phyloP scores from a whole-genome alignment of 2,329 filamentous ascomycete genomes.

The Verruconis gallopava region DNA sequence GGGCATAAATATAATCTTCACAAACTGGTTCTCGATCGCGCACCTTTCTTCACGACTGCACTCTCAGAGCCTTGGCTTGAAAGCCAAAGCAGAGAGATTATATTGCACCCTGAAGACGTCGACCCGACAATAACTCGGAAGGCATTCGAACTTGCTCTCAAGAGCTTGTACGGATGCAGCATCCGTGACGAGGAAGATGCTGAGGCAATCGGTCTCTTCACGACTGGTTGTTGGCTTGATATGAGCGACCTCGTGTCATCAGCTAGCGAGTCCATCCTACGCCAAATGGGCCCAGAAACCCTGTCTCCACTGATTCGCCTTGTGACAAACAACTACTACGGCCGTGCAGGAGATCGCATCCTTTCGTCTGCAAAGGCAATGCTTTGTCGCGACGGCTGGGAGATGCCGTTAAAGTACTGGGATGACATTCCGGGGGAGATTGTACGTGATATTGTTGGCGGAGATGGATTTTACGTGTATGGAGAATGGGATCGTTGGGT shows the following conservation, averaged over 20 bases:
- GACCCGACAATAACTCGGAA: slow-evolving; percentile 39
- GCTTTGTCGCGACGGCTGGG: slow-evolving; percentile 44
- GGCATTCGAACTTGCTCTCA: slow-evolving; percentile 42
- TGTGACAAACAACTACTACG: slow-evolving; percentile 44
- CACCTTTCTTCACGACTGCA: slow-evolving; percentile 42
- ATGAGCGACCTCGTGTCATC: slow-evolving; percentile 43
- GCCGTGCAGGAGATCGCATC: slow-evolving; percentile 40
- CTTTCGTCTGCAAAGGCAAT: slow-evolving; percentile 45
- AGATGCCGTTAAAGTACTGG: slow-evolving; percentile 42
- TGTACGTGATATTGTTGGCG: slow-evolving; percentile 44
- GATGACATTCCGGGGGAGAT: slow-evolving; percentile 45
- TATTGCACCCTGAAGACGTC: slow-evolving; percentile 39
- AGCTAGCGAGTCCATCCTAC: slow-evolving; percentile 40
- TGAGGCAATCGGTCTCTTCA: slow-evolving; percentile 42
- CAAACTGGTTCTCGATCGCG: slow-evolving; percentile 41
- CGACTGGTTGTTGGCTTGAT: slow-evolving; percentile 44
- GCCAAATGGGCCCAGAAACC: slow-evolving; percentile 39
- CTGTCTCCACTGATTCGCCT: slow-evolving; percentile 38
- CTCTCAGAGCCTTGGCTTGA: slow-evolving; percentile 44
- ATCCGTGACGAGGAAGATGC: slow-evolving; percentile 36
- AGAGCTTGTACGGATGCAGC: slow-evolving; percentile 39
- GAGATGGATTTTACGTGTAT: slow-evolving; percentile 45
- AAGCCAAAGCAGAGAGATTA: slow-evolving; percentile 38
- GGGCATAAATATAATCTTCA: slow-evolving; percentile 39
- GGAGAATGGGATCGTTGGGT: slow-evolving; percentile 47